phyloP scores from a whole-genome alignment of 1,284 basidiomycete species.

The Ustilago sp. region DNA sequence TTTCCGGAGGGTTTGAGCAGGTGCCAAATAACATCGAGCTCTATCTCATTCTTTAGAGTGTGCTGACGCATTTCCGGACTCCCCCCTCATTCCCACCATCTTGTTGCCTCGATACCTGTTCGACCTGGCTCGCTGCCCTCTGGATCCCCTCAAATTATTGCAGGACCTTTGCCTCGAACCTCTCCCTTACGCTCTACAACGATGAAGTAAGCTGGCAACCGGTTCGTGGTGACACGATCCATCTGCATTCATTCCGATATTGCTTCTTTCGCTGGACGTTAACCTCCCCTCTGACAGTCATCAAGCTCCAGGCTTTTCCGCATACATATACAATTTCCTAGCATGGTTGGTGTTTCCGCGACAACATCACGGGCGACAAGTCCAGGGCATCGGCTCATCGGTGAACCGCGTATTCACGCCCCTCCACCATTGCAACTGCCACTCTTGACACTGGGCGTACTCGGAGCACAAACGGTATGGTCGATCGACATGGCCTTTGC shows the following conservation, averaged over 20 bases:
- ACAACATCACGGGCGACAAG: not conserved
- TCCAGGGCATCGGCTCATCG: slow-evolving; percentile 28
- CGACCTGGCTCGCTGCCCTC: not conserved
- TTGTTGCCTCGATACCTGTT: not conserved
- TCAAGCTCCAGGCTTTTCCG: not conserved
- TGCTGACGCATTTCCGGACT: not conserved
- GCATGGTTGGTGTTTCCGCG: slow-evolving; percentile 35
- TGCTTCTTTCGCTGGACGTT: not conserved
- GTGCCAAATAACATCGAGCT: not conserved
- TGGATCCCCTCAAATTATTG: not conserved
- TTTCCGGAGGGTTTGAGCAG: not conserved
- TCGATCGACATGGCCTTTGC: slow-evolving; percentile 67
- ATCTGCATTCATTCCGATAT: not conserved
- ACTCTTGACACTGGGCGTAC: slow-evolving; percentile 56
- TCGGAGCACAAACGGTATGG: slow-evolving; percentile 66
- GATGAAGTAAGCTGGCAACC: slow-evolving; percentile 8
- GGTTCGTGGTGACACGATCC: slow-evolving; percentile 4
- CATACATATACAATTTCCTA: not conserved
- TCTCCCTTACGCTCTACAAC: not conserved
- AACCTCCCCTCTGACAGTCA: not conserved
- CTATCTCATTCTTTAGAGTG: not conserved
- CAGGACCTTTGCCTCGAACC: not conserved
- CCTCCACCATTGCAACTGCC: slow-evolving; percentile 45
- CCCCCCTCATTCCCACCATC: not conserved
- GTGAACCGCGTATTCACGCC: slow-evolving; percentile 37